Base-by-base conservation (phyloP, 208 protist species). In the Acanthamoeba healyi region DNA sequence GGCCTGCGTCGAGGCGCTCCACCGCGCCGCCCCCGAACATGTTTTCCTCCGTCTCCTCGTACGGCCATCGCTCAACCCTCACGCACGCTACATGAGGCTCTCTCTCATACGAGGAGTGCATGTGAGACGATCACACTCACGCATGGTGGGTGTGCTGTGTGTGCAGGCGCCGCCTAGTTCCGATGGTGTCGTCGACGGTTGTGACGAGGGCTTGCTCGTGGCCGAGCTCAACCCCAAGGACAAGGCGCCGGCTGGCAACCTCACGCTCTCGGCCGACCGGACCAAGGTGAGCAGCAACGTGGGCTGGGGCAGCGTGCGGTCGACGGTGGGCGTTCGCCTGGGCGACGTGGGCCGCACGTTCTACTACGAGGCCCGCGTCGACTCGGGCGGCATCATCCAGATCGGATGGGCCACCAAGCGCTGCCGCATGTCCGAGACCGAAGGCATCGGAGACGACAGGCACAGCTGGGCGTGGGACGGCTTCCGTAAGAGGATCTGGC, bases 401-500 rank as follows among this genome's bases (percentile, higher is more conserved):
- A 36, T 84, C 42, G 74, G 74, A 9, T 84, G 74, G 74, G 74
- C 42, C 19, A 84, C 74, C 19, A 51, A 56, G 42, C 74, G 74
- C 42, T 84, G 74, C 44, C 38, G 46, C 44, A 32, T 84, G 38
- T 58, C 74, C 7, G 74, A n/a, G 6, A 84, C 74, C 32, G 42
- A 58, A 3, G 74, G 74, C 44, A 22, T 84, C 12, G 74, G 74
- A 0, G 74, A 84, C 29, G 74, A 84, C 72, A 81, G 72, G 72
- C 7, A 84, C 26, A 84, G 74, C 42, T 84, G 74, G 74, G 74
- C 74, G 32, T 84, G 74, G 74, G 74, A 84, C 44, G 74, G 74
- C 74, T 84, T 84, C 74, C 74, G 74, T 24, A 84, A 84, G 74
- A 2, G 74, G 4, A 84, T 84, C 38, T 84, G 74, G 74, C 74